phyloP scores from a whole-genome alignment of 108 stramenopile species.

The Skeletonema menzelii region DNA sequence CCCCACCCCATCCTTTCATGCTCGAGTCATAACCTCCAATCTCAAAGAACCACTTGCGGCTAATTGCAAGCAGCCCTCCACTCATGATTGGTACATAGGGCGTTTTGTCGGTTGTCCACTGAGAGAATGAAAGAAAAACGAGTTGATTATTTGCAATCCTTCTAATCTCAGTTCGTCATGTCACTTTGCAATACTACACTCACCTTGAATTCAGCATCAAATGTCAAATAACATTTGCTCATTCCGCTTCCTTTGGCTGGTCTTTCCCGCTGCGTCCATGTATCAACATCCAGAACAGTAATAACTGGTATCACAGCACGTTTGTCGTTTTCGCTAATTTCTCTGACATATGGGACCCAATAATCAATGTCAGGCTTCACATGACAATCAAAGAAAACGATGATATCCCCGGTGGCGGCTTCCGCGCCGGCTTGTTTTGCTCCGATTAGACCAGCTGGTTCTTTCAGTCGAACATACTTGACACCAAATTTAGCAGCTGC shows the following conservation, averaged over 20 bases:
- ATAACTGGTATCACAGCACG: constrained; percentile 44
- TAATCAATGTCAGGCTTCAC: constrained; percentile 41
- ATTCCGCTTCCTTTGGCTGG: constrained; percentile 35
- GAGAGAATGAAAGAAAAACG: not conserved
- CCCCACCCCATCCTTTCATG: constrained; percentile 47
- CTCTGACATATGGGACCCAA: constrained; percentile 39
- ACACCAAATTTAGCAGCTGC: constrained; percentile 33
- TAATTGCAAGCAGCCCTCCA: constrained; percentile 41
- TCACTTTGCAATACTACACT: not conserved
- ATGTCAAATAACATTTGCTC: constrained; percentile 49
- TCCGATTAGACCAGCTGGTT: constrained; percentile 36
- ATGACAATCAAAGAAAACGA: constrained; percentile 47
- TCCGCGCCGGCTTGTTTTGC: constrained; percentile 42
- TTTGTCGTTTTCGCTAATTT: constrained; percentile 37
- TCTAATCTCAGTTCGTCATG: not conserved
- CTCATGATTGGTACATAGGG: constrained; percentile 45
- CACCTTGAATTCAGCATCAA: constrained; percentile 50
- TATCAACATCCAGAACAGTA: constrained; percentile 42
- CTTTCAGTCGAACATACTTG: constrained; percentile 33
- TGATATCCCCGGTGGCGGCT: constrained; percentile 44
- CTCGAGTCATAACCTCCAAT: constrained; percentile 44
- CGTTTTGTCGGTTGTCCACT: constrained; percentile 19
- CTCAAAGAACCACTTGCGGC: constrained; percentile 49
- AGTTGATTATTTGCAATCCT: not conserved
- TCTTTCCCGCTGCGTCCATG: constrained; percentile 32